A percentile compares a stretch with the other conserved stretches of the same genome.
Conservation (phyloP, 208 protist genomes). For the Crithidia expoeki region DNA sequence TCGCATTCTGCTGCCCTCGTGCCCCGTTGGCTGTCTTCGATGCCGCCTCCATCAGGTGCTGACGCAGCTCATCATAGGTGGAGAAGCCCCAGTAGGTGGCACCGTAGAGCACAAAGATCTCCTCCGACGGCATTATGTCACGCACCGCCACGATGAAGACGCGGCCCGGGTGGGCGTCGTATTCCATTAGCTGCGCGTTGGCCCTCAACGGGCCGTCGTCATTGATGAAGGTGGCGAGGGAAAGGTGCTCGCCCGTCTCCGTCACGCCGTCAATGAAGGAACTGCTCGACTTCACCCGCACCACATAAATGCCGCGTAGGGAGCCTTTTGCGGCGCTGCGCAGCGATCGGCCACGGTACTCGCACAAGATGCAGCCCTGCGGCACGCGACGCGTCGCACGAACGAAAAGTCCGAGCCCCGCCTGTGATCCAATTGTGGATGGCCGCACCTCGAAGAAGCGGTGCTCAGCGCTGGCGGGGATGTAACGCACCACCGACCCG, state of each 20-base stretch:
- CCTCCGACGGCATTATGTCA: conserved; percentile 75
- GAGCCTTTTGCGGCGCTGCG: conserved; percentile 25
- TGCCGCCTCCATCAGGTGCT: conserved; percentile 4
- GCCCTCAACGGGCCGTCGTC: conserved; percentile 69
- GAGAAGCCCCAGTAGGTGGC: conserved; percentile 86
- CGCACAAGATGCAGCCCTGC: conserved; percentile 78
- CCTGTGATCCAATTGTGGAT: conserved; percentile 58
- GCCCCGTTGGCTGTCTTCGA: background rate
- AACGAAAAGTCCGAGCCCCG: conserved; percentile 84
- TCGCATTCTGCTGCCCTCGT: conserved; percentile 3
- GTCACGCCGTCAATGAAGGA: conserved; percentile 79
- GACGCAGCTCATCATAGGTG: conserved; percentile 68
- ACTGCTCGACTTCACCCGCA: conserved; percentile 63
- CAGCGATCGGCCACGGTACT: conserved; percentile 74
- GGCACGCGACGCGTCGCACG: conserved; percentile 60
- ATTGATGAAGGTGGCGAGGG: conserved; percentile 89
- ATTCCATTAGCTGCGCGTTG: conserved; percentile 87
- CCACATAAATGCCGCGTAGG: conserved; percentile 66
- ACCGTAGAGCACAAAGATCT: conserved; percentile 86
- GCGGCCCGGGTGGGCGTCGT: conserved; percentile 65
- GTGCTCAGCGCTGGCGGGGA: conserved; percentile 68
- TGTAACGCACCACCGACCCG: conserved; percentile 58
- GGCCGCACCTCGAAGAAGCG: conserved; percentile 80
- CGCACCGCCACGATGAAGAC: conserved; percentile 84
- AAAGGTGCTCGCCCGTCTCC: conserved; percentile 66